These are phyloP conservation scores for Debaryomyces coudertii DNA, from an alignment of 1,139 yeast species.

Conservation along the genomic window DNA sequence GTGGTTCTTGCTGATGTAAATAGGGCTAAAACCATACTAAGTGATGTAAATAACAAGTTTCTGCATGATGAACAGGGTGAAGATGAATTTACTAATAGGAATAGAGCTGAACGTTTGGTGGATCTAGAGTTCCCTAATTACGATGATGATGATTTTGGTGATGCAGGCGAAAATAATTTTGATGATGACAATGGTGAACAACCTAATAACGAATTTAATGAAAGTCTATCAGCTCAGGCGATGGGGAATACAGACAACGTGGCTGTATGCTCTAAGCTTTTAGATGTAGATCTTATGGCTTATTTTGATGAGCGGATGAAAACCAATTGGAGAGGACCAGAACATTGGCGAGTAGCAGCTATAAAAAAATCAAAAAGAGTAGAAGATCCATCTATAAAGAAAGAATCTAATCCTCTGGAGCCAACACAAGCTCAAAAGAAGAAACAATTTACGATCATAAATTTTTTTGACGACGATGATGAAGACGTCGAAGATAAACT, in stretches of 20 bases:
- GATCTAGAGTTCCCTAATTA: constrained; percentile 29
- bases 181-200: constrained; percentile 21
- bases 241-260: constrained; percentile 21
- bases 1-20: constrained; percentile 60
- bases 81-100: constrained; percentile 15
- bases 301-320: constrained; percentile 74
- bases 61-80: constrained; percentile 22
- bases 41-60: constrained; percentile 47
- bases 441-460: constrained; percentile 43
- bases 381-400: constrained; percentile 18
- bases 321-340: constrained; percentile 88
- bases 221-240: constrained; percentile 28
- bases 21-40: constrained; percentile 55
- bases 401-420: constrained; percentile 13
- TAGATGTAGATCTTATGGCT: constrained; percentile 72
- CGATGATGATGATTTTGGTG: constrained; percentile 40
- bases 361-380: constrained; percentile 39
- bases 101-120: constrained; percentile 19
- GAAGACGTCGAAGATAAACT: constrained; percentile 48
- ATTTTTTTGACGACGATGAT: constrained; percentile 51
- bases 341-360: constrained; percentile 84
- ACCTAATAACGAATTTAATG: constrained; percentile 22
- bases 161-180: constrained; percentile 21
- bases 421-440: constrained; percentile 23
- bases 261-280: constrained; percentile 36